Conservation (phyloP, 2,329 filamentous ascomycete species). For the Aaosphaeria arxii region DNA sequence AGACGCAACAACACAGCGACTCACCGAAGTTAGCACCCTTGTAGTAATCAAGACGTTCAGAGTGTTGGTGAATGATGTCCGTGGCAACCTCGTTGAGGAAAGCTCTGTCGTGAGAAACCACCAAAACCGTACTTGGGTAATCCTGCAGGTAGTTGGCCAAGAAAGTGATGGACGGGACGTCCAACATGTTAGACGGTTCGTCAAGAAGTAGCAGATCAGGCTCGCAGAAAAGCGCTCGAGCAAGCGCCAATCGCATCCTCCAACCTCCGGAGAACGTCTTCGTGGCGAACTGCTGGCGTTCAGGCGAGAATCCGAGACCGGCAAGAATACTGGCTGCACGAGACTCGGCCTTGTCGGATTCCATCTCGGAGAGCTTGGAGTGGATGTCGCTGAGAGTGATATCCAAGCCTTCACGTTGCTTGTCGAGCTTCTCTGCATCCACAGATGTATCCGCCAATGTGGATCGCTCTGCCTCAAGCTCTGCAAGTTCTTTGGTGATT, state of each 20-base stretch:
- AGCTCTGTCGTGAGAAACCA: conserved; percentile 97
- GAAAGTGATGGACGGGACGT: conserved; percentile 99
- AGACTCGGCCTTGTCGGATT: conserved; percentile 96
- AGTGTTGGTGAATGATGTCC: conserved; percentile 98
- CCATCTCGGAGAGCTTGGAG: conserved; percentile 92
- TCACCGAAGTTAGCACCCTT: conserved; percentile 84
- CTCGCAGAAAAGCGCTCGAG: conserved; percentile 95
- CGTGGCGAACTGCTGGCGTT: conserved; percentile 87
- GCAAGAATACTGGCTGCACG: conserved; percentile 93
- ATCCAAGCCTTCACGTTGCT: conserved; percentile 85
- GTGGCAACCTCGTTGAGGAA: conserved; percentile 99
- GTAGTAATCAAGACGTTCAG: conserved; percentile 96
- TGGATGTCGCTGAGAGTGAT: conserved; percentile 89
- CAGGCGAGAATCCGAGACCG: conserved; percentile 92
- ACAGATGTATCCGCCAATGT: conserved; percentile 87
- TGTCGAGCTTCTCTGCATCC: conserved; percentile 81
- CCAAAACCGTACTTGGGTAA: conserved; percentile 91
- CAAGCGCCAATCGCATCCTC: conserved; percentile 95
- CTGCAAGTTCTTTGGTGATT: conserved; percentile 71
- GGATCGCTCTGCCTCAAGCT: conserved; percentile 73
- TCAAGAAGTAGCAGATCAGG: conserved; percentile 93
- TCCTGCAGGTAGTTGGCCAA: conserved; percentile 90
- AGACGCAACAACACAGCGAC: conserved; percentile 2
- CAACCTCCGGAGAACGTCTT: conserved; percentile 99
- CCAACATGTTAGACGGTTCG: conserved; percentile 99